Evolutionary conservation across 176 grass and related monocot genomes (phyloP), one percentile per base, ranked within the genome.

Genomic region (Bothriochloa decipiens): DNA sequence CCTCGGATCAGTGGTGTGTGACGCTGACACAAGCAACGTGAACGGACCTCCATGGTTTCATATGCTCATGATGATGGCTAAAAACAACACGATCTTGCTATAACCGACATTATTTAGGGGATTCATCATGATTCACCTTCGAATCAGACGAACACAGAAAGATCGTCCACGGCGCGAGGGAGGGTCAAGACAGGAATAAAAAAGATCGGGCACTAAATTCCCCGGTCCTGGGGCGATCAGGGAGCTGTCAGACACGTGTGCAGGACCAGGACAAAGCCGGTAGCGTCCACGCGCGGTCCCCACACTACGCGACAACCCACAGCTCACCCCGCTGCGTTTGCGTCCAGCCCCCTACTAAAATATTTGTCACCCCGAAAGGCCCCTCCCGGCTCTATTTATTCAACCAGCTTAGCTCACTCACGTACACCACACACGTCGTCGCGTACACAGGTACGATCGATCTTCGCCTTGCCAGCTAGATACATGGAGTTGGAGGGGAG

Each of bases 231-330:
- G 57, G 76, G 68, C 9, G 68, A 72, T 78, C 80, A 23, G 57
- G 77, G 74, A 85, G 90, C 88, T 96, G 88, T 91, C 86, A 86
- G 77, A 91, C 88, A 93, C 88, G 94, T 91, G 86, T 79, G 73
- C 66, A 33, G 5, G 94, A 90, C 74, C 66, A 33, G 5, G 94
- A 90, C 74, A 72, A 62, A 62, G 58, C 58, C 23, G 10, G 10
- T 62, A 43, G 11, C 40, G 14, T 74, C 71, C 42, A 49, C 42
- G 43, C 43, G 7, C 14, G 25, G 72, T 25, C 15, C 45, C 72
- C 68, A 42, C 72, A 3, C 87, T 82, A 86, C 20, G 86, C 87
- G 85, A 91, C 91, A 68, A 76, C 16, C 22, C 60, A 45, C 78
- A 85, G 80, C 73, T 77, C 89, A 86, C 25, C 36, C 50, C 16